Evolutionary conservation across 1,284 basidiomycete species (phyloP), one percentile per base, ranked within the genome.

Genomic region (Salmacisia buchloeana): DNA sequence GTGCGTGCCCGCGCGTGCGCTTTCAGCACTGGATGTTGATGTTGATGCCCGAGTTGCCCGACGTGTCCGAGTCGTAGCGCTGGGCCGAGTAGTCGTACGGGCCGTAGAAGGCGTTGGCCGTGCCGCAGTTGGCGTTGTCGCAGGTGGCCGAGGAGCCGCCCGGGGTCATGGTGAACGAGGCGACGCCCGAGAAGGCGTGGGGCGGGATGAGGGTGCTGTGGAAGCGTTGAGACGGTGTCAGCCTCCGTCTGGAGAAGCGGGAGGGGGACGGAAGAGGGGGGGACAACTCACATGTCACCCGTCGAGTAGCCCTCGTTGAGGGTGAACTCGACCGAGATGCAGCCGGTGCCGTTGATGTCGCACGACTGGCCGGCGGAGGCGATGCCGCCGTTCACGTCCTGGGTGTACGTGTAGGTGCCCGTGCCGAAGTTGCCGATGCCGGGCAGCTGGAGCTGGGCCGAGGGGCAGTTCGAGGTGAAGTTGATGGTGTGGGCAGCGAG

Each of bases 251-350:
- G 21, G 21, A 18, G 46, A 49, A 27, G 5, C 46, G 13, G 29
- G 9, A 12, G 9, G 7, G 46, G 13, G 46, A 25, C 12, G 27
- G 23, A 25, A 5, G 46, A 12, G 21, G 25, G 63, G 18, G 49
- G 29, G 18, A 57, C 52, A 15, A 64, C 31, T 25, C 61, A 63
- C 31, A 58, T 64, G 49, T 64, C 60, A 21, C 31, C 63, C 1
- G 60, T 45, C 4, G 63, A 62, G 57, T 34, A 49, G 36, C 52
- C 63, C 21, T 35, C 49, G 46, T 56, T 60, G 27, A 64, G 59
- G 35, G 43, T 58, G 63, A 64, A 64, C 52, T 64, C 63, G 38
- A 64, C 52, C 13, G 63, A 62, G 33, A 52, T 34, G 59, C 59
- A 61, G 57, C 18, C 18, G 9, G 25, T 27, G 9, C 38, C 46